Base-by-base conservation (phyloP, 345 rosid genomes). In the Salix exigua region DNA sequence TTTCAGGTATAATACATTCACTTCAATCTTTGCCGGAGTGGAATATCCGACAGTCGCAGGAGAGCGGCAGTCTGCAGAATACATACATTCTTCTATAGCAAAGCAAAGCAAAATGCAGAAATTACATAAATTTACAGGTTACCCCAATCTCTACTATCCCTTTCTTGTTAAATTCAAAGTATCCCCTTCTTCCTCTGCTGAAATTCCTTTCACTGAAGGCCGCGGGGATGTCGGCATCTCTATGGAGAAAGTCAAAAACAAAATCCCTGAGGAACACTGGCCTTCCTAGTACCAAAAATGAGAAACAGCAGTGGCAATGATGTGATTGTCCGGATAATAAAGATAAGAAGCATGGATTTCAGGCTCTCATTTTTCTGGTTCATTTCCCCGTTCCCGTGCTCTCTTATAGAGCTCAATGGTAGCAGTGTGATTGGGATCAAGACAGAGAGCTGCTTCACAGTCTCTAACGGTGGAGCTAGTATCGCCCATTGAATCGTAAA, bases 391-490 rank as follows among this genome's bases (percentile, higher is more conserved):
- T 31, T 90, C 89, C 76, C 75, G 79, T 44, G 91, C 88, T 84
- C 77, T 91, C 16, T 79, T 80, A 73, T 87, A 90, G 44, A 96
- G 90, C 21, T 91, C 93, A 9, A 88, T 79, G n/a, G 96, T 83
- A 67, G 91, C 97, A 3, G 74, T 12, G 40, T 90, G 94, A 73
- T 65, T 67, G 23, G 94, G 92, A 69, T 96, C 98, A 68, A 94
- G 90, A 76, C 98, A 90, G 25, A 96, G 90, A 28, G 98, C 99
- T 73, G 99, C 99, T 88, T 92, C 97, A 74, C 97, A 94, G 77
- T 96, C 99, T 85, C 88, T 87, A 19, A 88, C 8, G 2, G 97
- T 82, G 37, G 87, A 84, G 17, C 75, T 61, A 70, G 76, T 71
- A 80, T 90, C 88, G 37, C 97, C 92, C 87, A 88, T 88, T 2